These are phyloP conservation scores for Talaromyces liani DNA, from an alignment of 495 filamentous ascomycete genomes.

Conservation along the genomic window DNA sequence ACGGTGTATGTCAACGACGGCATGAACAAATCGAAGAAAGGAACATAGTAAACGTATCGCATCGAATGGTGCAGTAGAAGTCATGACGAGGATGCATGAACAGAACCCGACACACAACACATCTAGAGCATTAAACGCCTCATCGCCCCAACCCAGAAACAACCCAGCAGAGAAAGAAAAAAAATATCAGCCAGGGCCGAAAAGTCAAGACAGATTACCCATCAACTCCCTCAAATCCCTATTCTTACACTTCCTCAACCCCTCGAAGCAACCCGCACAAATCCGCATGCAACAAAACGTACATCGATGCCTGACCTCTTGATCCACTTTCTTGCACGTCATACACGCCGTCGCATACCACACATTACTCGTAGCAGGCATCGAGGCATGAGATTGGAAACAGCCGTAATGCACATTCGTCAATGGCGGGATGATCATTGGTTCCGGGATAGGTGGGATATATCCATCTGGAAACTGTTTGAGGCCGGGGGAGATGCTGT, in stretches of 20 bases:
- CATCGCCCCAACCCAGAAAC: background rate
- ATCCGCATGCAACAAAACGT: constrained; percentile 43
- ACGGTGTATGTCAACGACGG: constrained; percentile 6
- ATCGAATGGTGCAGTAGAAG: background rate
- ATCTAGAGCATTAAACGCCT: background rate
- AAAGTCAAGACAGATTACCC: constrained; percentile 10
- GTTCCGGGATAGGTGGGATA: constrained; percentile 25
- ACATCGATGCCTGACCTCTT: constrained; percentile 37
- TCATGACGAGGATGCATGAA: background rate
- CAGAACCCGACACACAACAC: background rate
- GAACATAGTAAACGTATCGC: background rate
- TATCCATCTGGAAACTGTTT: constrained; percentile 1
- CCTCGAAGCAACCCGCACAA: constrained; percentile 32
- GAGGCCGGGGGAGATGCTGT: background rate
- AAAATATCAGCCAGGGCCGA: no score
- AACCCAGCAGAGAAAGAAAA: background rate
- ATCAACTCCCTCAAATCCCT: constrained; percentile 31
- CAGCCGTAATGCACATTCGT: constrained; percentile 35
- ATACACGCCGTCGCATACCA: constrained; percentile 44
- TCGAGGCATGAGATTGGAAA: constrained; percentile 37
- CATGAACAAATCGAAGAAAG: constrained; percentile 7
- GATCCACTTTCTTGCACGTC: constrained; percentile 39
- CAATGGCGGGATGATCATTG: constrained; percentile 29
- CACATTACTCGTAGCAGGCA: constrained; percentile 34
- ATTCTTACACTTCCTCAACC: constrained; percentile 27